Base-by-base conservation (phyloP, 1,284 basidiomycete genomes). In the Leccinum variabile region DNA sequence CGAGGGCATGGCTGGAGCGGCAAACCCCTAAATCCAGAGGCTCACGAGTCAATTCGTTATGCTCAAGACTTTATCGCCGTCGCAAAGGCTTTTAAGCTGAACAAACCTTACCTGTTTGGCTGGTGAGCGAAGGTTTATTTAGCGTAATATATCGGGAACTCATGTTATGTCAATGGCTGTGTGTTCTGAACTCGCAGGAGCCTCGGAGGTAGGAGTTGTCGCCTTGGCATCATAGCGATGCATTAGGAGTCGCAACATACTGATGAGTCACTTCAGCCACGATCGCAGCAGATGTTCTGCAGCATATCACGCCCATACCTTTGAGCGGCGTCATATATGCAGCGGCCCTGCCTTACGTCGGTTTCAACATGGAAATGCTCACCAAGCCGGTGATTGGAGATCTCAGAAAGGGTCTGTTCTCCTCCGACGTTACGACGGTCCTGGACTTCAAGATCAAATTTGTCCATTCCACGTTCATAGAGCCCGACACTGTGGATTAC, bases 11-110 rank as follows among this genome's bases (percentile, higher is more conserved):
- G 54, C 4, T 22, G 54, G 32, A 54, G 33, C 18, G 54, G 54
- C 32, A 54, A 35, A 54, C 54, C 54, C 18, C 13, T 35, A 11
- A 6, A 54, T 32, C 32, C 54, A 54, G 30, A 54, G 18, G 54
- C 32, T 28, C 60, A 63, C 5, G 54, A 63, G n/a, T 63, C 62
- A 32, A 18, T 53, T 57, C 62, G 61, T 8, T 63, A 63, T 8
- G 61, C 62, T 8, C 60, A 63, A 52, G 62, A 63, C 30, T 63
- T 63, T 30, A 41, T 32, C 6, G 62, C 62, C 10, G 61, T 63
- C 18, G n/a, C 28, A 8, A 62, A 56, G 35, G 60, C 59, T 11
- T 54, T 54, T 10, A 54, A 22, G n/a, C 33, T 54, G 18, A 25
- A 54, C 18, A 54, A 35, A 33, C 54, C 54, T 54, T 54, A 54